Evolutionary conservation across 2,329 filamentous ascomycete genomes (phyloP), one percentile per base, ranked within the genome.

Genomic region (Esteya vermicola): DNA sequence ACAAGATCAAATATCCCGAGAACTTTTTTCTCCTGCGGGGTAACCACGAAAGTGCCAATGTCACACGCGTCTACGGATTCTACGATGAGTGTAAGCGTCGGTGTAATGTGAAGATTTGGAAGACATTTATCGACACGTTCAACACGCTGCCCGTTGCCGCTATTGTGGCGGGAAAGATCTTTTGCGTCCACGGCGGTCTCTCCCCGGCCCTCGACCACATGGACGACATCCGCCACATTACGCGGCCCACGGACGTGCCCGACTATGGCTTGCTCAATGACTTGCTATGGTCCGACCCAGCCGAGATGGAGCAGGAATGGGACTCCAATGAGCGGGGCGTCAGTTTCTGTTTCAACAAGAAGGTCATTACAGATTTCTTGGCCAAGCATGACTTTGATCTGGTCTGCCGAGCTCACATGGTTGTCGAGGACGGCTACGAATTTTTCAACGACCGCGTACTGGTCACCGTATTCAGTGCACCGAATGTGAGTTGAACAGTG

Each of bases 241-340:
- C 85, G 37, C 78, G 91, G 41, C 91, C 91, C 10, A 98, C 91
- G 1, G 91, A 98, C 55, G 91, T 98, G 18, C 91, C 91, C 7
- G 91, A 98, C 55, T 96, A 95, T 57, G 91, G 91, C 12, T 64
- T 98, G 40, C 68, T 98, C 42, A 96, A 96, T 56, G 91, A 98
- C 56, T 67, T 98, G 22, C 67, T 98, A 16, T 98, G 91, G 91
- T 93, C 88, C 46, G 91, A 98, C 57, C 91, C 91, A 1, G 91
- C 89, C 41, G 91, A 98, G 48, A 95, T 96, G 85, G 88, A 95
- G 47, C 80, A 82, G 50, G 91, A 96, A 52, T 98, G 91, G 91
- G 89, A 96, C 57, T 85, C 86, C 16, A 98, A 96, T 48, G 91
- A 98, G 58, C 70, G 91, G 55, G 91, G 91, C 38, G 91, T 98